phyloP scores from a whole-genome alignment of 192 early-diverging fungal species.

The Coemansia biformis region DNA sequence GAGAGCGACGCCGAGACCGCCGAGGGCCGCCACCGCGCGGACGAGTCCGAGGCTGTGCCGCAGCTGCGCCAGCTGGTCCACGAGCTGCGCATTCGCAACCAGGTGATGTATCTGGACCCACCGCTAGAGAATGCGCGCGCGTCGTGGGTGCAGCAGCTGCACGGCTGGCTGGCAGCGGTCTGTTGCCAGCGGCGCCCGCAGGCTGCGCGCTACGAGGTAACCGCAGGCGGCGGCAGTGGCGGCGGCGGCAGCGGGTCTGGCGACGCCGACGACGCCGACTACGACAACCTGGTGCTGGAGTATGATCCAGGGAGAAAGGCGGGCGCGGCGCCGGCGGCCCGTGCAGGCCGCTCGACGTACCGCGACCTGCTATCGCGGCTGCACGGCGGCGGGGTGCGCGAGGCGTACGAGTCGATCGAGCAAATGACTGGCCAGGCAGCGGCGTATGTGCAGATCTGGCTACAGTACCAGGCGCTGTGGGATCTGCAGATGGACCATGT shows the following conservation, averaged over 20 bases:
- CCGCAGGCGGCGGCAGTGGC: slow-evolving; percentile 46
- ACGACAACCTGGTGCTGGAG: slow-evolving; percentile 54
- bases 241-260: too few relatives aligned
- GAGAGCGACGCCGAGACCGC: slow-evolving; percentile 45
- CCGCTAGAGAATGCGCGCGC: slow-evolving; percentile 91
- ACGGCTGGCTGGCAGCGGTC: slow-evolving; percentile 86
- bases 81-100: slow-evolving; percentile 87
- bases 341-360: slow-evolving; percentile 8
- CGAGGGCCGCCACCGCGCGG: not conserved
- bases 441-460: slow-evolving; percentile 89
- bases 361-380: slow-evolving; percentile 63
- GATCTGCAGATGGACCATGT: slow-evolving; percentile 88
- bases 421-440: slow-evolving; percentile 66
- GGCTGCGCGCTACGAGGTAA: slow-evolving; percentile 85
- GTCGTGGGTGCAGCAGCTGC: slow-evolving; percentile 84
- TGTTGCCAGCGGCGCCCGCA: slow-evolving; percentile 82
- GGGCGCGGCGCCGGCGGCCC: not conserved
- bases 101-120: slow-evolving; percentile 94
- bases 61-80: slow-evolving; percentile 69
- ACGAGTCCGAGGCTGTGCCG: slow-evolving; percentile 52
- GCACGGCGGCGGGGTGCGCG: slow-evolving; percentile 59
- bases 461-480: slow-evolving; percentile 98
- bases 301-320: slow-evolving; percentile 47
- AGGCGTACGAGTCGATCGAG: slow-evolving; percentile 84
- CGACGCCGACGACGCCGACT: slow-evolving; percentile 52